A percentile compares a stretch with the other conserved stretches of the same genome.
Evolutionary conservation across 2,329 filamentous ascomycete species (phyloP).

Genomic region (Diaporthe capsici): DNA sequence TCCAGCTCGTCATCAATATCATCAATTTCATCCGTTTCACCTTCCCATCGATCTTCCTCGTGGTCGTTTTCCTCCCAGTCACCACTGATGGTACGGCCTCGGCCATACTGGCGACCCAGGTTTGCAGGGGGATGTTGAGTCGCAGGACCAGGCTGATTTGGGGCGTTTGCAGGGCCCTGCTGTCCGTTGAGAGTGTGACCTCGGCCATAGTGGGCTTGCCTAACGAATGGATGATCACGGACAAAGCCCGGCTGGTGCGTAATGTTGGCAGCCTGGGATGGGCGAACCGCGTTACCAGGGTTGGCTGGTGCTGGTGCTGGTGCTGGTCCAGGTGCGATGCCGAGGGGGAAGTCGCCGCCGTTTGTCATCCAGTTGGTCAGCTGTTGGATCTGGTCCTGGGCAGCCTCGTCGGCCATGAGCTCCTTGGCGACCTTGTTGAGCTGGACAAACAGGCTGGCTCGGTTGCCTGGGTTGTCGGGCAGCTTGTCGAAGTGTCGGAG

Average conservation of each 20-base stretch:
- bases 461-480: conserved; percentile 35
- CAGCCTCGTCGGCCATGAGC: conserved; percentile 18
- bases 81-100: conserved; percentile 7
- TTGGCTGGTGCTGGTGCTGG: not conserved
- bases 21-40: not conserved
- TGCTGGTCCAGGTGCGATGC: not conserved
- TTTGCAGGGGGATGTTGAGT: not conserved
- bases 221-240: too few relatives aligned
- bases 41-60: not conserved
- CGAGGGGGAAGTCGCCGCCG: conserved; percentile 34
- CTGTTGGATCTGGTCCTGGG: conserved; percentile 18
- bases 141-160: not conserved
- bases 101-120: not conserved
- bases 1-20: not conserved
- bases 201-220: not conserved
- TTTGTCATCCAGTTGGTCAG: conserved; percentile 39
- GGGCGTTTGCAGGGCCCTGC: not conserved
- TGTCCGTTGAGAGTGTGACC: conserved; percentile 24
- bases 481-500: conserved; percentile 37
- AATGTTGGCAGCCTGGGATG: not conserved
- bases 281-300: not conserved
- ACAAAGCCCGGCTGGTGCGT: not conserved
- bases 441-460: conserved; percentile 35
- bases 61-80: not conserved
- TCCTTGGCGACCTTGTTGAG: conserved; percentile 37